phyloP scores from a whole-genome alignment of 129 eudicot species.

The Tagetes erecta region DNA sequence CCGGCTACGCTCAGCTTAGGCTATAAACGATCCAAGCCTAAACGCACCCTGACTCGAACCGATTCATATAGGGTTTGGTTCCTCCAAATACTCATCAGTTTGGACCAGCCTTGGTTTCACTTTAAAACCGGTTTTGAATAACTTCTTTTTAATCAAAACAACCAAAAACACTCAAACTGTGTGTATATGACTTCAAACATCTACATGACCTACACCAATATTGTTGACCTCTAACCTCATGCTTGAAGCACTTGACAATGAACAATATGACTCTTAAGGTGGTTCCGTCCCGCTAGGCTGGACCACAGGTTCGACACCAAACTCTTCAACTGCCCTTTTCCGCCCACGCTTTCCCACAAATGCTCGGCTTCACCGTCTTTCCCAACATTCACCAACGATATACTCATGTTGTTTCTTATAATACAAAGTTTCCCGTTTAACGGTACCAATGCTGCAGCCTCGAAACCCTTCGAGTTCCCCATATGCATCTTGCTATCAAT shows the following conservation, averaged over 20 bases:
- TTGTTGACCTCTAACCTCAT: slow-evolving; percentile 27
- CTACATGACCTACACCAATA: slow-evolving; percentile 20
- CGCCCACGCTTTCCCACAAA: slow-evolving; percentile 62
- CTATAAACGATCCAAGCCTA: too few relatives aligned
- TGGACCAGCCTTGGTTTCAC: too few relatives aligned
- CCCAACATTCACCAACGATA: slow-evolving; percentile 60
- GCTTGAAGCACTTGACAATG: slow-evolving; percentile 87
- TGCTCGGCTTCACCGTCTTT: slow-evolving; percentile 33
- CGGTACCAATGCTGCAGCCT: slow-evolving; percentile 78
- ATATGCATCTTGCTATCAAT: slow-evolving; percentile 77
- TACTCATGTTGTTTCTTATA: slow-evolving; percentile 77
- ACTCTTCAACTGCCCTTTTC: slow-evolving; percentile 73
- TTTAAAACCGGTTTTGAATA: too few relatives aligned
- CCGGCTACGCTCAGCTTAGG: too few relatives aligned
- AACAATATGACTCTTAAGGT: slow-evolving; percentile 64
- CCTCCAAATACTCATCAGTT: too few relatives aligned
- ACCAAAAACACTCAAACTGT: slow-evolving; percentile 25
- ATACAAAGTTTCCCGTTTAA: slow-evolving; percentile 63
- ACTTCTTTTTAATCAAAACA: background rate
- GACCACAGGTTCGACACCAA: slow-evolving; percentile 68
- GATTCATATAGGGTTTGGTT: too few relatives aligned
- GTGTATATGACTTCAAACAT: slow-evolving; percentile 30
- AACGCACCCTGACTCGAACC: too few relatives aligned
- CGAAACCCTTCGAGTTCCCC: slow-evolving; percentile 79
- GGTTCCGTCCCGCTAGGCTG: slow-evolving; percentile 62